phyloP scores from a whole-genome alignment of 306 rosid genomes.

The Sophora flavescens region DNA sequence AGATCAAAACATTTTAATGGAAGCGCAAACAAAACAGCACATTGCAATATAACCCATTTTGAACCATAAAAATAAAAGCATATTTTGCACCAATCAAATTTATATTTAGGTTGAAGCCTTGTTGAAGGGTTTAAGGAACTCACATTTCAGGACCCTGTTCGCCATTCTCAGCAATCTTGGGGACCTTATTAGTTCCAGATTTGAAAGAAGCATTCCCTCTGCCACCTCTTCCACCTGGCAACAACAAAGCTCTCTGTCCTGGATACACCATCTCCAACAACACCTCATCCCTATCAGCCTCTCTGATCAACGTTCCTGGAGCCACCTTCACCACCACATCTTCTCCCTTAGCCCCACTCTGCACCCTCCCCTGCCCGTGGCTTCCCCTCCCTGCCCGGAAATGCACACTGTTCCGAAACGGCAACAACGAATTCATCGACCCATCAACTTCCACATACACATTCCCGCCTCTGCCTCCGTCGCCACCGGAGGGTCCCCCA shows the following conservation, averaged over 20 bases:
- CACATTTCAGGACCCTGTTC: constrained; percentile 90
- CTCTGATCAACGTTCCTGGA: constrained; percentile 79
- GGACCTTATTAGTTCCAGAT: constrained; percentile 84
- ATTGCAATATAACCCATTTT: not conserved
- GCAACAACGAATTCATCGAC: constrained; percentile 80
- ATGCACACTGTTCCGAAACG: constrained; percentile 88
- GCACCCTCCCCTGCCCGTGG: constrained; percentile 80
- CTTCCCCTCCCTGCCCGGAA: constrained; percentile 84
- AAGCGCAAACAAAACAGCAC: constrained; percentile 15
- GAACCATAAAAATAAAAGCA: not conserved
- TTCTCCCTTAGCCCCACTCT: constrained; percentile 87
- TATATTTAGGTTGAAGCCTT: not conserved
- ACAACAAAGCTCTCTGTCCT: constrained; percentile 76
- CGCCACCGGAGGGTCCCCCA: constrained; percentile 95
- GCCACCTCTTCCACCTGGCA: constrained; percentile 97
- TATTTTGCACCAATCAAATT: not conserved
- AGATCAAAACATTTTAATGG: constrained; percentile 9
- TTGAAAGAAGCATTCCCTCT: constrained; percentile 94
- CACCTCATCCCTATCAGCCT: constrained; percentile 67
- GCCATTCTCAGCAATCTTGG: constrained; percentile 90
- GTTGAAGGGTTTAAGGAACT: constrained; percentile 26
- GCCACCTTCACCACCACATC: constrained; percentile 91
- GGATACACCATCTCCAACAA: constrained; percentile 83
- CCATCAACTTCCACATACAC: constrained; percentile 86
- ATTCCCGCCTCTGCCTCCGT: constrained; percentile 92